Evolutionary conservation across 2,329 filamentous ascomycete genomes (phyloP).

Genomic region (Cordyceps farinosa): DNA sequence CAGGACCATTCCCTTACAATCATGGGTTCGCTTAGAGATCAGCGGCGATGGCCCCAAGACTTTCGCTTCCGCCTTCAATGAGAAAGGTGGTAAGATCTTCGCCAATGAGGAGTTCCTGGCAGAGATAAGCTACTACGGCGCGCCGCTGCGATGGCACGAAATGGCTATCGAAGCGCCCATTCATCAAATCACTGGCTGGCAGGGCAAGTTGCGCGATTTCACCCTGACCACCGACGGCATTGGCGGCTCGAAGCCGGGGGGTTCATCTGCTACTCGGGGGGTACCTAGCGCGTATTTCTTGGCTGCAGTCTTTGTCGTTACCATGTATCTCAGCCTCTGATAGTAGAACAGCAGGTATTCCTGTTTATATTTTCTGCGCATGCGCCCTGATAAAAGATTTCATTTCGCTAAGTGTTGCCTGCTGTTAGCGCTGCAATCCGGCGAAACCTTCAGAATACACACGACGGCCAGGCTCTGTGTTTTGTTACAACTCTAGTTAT

Average conservation of each 20-base stretch:
- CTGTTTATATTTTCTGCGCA: background rate
- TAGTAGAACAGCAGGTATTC: background rate
- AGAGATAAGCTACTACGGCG: constrained; percentile 14
- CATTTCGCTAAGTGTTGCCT: too few relatives aligned
- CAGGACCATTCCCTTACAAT: constrained; percentile 9
- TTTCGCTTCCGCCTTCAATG: constrained; percentile 6
- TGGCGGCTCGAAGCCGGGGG: background rate
- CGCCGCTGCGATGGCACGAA: constrained; percentile 10
- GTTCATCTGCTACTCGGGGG: background rate
- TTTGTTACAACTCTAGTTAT: too few relatives aligned
- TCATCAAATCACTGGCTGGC: constrained; percentile 13
- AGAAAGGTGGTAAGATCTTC: constrained; percentile 9
- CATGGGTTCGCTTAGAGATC: constrained; percentile 13
- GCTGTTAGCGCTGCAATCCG: too few relatives aligned
- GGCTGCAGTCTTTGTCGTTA: background rate
- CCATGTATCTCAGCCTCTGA: background rate
- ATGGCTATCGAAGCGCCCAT: constrained; percentile 19
- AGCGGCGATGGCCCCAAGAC: constrained; percentile 5
- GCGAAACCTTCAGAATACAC: too few relatives aligned
- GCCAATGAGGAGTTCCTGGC: constrained; percentile 9
- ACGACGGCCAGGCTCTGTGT: too few relatives aligned
- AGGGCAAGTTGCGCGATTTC: constrained; percentile 12
- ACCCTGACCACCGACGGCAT: background rate
- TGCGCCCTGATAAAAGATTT: too few relatives aligned
- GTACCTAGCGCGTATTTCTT: background rate